Base-by-base conservation (phyloP, 2,329 filamentous ascomycete genomes). In the Pochonia chlamydosporia region DNA sequence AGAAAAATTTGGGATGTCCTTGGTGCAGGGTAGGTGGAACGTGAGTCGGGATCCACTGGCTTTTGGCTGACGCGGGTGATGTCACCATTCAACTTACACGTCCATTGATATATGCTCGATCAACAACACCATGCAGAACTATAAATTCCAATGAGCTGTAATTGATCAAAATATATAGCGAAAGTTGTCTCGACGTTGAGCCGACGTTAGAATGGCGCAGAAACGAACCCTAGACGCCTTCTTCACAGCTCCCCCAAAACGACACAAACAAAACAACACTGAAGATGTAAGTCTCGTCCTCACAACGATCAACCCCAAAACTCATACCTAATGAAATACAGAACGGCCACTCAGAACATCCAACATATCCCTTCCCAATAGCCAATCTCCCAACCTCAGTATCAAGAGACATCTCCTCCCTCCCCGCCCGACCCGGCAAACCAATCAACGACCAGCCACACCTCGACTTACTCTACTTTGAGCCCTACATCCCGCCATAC, bases 401-500 rank as follows among this genome's bases (percentile, higher is more conserved):
- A 8, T 59, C 58, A 42, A 62, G 58, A 14, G 68, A 71, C 40
- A 48, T 79, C 3, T 51, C 59, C 0, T 71, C 68, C 4, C 55
- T 74, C 2, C 81, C 83, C 5, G 73, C 75, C 1, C 66, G 72
- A 18, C 70, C 78, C 50, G 78, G 74, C 1, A 73, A 67, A 40
- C 56, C 61, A 3, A 84, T 90, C 54, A 80, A 81, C 54, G 74
- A 89, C 57, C 81, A 86, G 56, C 76, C 79, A 0, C 78, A 90
- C 52, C 73, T 91, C 0, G 84, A 91, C 59, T 71, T 92, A 0
- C 65, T 91, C 8, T 88, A 88, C 64, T 91, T 85, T 60, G 76
- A 88, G 56, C 86, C 87, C 0, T 91, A 86, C 53, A 74, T 91
- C 4, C 76, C 83, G 0, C 66, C 71, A 2, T 63, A 73, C 11